phyloP scores from a whole-genome alignment of 352 stramenopile genomes.

The Phytopythium helicoides region DNA sequence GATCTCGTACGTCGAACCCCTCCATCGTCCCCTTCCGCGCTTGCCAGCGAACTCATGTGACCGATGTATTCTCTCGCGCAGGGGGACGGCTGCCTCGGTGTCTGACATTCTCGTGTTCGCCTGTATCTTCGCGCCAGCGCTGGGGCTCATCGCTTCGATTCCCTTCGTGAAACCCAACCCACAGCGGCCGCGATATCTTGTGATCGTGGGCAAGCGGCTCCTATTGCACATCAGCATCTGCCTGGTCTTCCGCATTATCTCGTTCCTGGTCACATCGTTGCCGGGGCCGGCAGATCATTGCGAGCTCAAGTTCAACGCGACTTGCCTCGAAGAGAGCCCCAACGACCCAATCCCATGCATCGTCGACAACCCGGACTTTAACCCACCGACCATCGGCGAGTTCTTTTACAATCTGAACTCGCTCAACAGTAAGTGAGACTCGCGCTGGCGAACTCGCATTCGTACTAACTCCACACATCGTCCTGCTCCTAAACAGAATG shows the following conservation, averaged over 20 bases:
- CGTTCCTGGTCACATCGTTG: slow-evolving; percentile 77
- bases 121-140: slow-evolving; percentile 63
- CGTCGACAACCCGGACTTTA: slow-evolving; percentile 69
- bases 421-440: slow-evolving; percentile 48
- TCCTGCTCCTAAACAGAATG: too few species aligned
- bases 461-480: too few species aligned
- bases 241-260: slow-evolving; percentile 69
- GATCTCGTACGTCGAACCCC: slow-evolving; percentile 48
- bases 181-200: slow-evolving; percentile 65
- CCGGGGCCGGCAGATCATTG: slow-evolving; percentile 70
- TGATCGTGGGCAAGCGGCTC: slow-evolving; percentile 79
- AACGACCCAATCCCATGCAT: slow-evolving; percentile 51
- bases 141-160: slow-evolving; percentile 63
- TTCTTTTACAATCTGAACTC: slow-evolving; percentile 73
- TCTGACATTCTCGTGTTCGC: slow-evolving; percentile 84
- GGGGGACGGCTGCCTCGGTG: slow-evolving; percentile 24
- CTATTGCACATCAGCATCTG: slow-evolving; percentile 79
- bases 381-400: slow-evolving; percentile 41
- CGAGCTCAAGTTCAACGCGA: slow-evolving; percentile 62
- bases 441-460: too few species aligned
- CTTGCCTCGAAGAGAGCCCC: slow-evolving; percentile 51
- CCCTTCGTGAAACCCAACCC: slow-evolving; percentile 68
- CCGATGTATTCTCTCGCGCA: too few species aligned
- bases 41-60: too few species aligned
- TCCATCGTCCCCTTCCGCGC: too few species aligned